Percentiles rank a stretch among this genome's conserved stretches.
Evolutionary conservation across 352 stramenopile species (phyloP).

Genomic region (Globisporangium cylindrosporum): DNA sequence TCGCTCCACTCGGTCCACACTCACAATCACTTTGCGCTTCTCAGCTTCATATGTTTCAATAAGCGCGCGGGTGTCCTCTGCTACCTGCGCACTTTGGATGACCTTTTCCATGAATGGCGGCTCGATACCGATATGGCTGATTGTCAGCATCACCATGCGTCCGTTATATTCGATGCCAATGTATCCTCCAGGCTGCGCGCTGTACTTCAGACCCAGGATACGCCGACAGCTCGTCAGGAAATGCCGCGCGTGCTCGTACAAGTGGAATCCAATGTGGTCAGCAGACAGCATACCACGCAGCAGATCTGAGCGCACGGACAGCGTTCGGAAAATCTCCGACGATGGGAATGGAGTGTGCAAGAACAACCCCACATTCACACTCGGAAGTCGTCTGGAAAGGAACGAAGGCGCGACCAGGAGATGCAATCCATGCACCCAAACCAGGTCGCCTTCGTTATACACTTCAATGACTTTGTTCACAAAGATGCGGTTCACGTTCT

Average conservation of each 20-base stretch:
- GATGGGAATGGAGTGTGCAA: slow-evolving; percentile 99
- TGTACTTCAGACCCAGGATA: slow-evolving; percentile 87
- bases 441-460: slow-evolving; percentile 90
- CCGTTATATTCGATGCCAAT: slow-evolving; percentile 97
- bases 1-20: slow-evolving; percentile 94
- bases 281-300: slow-evolving; percentile 95
- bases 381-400: slow-evolving; percentile 88
- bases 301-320: slow-evolving; percentile 96
- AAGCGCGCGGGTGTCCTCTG: slow-evolving; percentile 41
- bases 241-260: slow-evolving; percentile 98
- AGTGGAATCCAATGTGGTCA: slow-evolving; percentile 98
- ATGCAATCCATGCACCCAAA: slow-evolving; percentile 99
- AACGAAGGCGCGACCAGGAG: slow-evolving; percentile 98
- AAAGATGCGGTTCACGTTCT: slow-evolving; percentile 97
- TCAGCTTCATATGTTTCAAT: slow-evolving; percentile 49
- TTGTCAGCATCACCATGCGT: slow-evolving; percentile 95
- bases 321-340: slow-evolving; percentile 98
- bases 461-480: slow-evolving; percentile 92
- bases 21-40: slow-evolving; percentile 87
- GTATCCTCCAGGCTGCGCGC: slow-evolving; percentile 88
- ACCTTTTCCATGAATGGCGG: slow-evolving; percentile 80
- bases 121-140: slow-evolving; percentile 98
- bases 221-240: slow-evolving; percentile 96
- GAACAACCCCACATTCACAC: slow-evolving; percentile 97
- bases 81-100: slow-evolving; percentile 49